Percentiles rank a stretch among this genome's conserved stretches.
These are phyloP conservation scores for Pichia sp. DNA, from an alignment of 1,139 yeast genomes.

Conservation along the genomic window DNA sequence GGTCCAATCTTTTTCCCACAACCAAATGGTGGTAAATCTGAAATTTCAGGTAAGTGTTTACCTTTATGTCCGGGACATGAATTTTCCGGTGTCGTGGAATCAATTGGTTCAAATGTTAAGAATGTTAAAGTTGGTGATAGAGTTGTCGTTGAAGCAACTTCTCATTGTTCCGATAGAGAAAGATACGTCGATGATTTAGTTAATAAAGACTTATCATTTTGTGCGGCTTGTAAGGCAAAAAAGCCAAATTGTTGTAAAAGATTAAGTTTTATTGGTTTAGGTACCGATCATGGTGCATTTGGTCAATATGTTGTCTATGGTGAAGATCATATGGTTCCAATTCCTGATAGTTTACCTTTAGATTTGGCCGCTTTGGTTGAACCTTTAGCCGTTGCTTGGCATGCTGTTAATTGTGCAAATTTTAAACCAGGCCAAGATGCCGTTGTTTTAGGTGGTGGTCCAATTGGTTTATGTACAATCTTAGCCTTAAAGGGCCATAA, in stretches of 20 bases:
- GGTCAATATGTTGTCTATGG: slow-evolving; percentile 39
- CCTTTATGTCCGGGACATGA: slow-evolving; percentile 45
- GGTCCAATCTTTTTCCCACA: slow-evolving; percentile 47
- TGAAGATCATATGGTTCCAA: slow-evolving; percentile 39
- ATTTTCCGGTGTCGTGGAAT: slow-evolving; percentile 44
- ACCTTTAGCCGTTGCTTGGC: slow-evolving; percentile 56
- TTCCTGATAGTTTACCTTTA: slow-evolving; percentile 42
- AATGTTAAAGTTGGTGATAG: slow-evolving; percentile 44
- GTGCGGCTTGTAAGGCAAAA: slow-evolving; percentile 42
- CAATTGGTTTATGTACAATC: slow-evolving; percentile 54
- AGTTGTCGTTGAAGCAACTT: slow-evolving; percentile 38
- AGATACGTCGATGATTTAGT: slow-evolving; percentile 28
- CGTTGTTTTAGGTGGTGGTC: slow-evolving; percentile 55
- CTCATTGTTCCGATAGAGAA: slow-evolving; percentile 35
- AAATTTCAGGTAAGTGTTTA: slow-evolving; percentile 27
- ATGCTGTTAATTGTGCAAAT: slow-evolving; percentile 43
- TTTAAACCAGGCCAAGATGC: slow-evolving; percentile 44
- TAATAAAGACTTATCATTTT: slow-evolving; percentile 25
- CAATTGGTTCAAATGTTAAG: slow-evolving; percentile 43
- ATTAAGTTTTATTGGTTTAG: slow-evolving; percentile 35
- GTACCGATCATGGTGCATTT: slow-evolving; percentile 31
- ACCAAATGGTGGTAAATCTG: slow-evolving; percentile 26
- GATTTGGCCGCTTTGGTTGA: slow-evolving; percentile 52
- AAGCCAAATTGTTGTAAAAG: slow-evolving; percentile 42
- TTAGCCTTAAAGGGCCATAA: slow-evolving; percentile 52